Evolutionary conservation across 768 basidiomycete species (phyloP).

Genomic region (Lactifluus volemus): DNA sequence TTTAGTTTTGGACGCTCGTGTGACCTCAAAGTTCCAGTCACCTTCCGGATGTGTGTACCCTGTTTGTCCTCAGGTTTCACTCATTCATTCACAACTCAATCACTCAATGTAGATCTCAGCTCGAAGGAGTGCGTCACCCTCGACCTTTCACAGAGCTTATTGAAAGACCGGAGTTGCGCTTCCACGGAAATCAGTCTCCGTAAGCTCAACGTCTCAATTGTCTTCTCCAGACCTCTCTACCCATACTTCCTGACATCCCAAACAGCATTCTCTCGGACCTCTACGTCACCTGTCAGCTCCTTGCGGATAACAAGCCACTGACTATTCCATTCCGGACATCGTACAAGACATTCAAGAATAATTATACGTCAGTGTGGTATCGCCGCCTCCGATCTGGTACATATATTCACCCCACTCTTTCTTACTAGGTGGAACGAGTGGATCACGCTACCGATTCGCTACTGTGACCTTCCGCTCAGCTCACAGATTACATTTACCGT

Average conservation of each 20-base stretch:
- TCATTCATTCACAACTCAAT: not conserved
- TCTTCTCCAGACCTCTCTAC: conserved; percentile 1
- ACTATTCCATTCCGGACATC: conserved; percentile 89
- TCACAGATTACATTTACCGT: conserved; percentile 91
- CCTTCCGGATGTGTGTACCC: conserved; percentile 62
- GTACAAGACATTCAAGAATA: conserved; percentile 85
- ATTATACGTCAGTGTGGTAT: conserved; percentile 49
- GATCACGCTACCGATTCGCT: conserved; percentile 85
- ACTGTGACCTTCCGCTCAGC: conserved; percentile 84
- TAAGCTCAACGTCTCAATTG: conserved; percentile 30
- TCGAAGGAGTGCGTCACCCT: conserved; percentile 74
- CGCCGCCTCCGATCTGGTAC: not conserved
- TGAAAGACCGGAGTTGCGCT: conserved; percentile 72
- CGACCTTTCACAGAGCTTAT: conserved; percentile 70
- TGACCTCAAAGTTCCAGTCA: conserved; percentile 80
- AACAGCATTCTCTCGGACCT: conserved; percentile 80
- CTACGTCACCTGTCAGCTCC: conserved; percentile 86
- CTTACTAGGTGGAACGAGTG: conserved; percentile 85
- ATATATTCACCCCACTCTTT: not conserved
- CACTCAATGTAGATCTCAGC: conserved; percentile 49
- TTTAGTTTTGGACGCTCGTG: conserved; percentile 89
- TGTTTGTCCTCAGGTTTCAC: not conserved
- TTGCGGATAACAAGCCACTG: conserved; percentile 87
- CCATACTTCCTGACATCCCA: conserved; percentile 5
- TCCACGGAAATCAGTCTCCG: conserved; percentile 82